Percentiles rank a stretch among this genome's conserved stretches.
These are phyloP conservation scores for Angophora floribunda DNA, from an alignment of 345 rosid species.

Conservation along the genomic window DNA sequence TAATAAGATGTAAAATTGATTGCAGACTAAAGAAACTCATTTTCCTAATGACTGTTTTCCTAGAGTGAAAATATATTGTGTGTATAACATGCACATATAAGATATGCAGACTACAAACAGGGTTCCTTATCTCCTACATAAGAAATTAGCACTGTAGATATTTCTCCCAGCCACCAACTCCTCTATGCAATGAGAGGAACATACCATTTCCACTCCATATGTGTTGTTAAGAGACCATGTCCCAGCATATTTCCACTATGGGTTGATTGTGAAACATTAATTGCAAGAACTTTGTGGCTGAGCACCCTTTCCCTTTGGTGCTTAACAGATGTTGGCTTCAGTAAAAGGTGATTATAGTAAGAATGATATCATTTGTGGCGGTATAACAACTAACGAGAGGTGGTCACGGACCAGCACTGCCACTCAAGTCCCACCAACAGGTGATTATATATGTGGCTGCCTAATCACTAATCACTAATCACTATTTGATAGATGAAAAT, in stretches of 20 bases:
- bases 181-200: background rate
- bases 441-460: background rate
- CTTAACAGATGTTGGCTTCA: background rate
- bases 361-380: background rate
- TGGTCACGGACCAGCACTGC: background rate
- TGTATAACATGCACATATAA: background rate
- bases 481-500: background rate
- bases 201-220: background rate
- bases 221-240: background rate
- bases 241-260: background rate
- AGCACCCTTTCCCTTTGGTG: background rate
- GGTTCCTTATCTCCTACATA: background rate
- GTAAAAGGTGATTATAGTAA: background rate
- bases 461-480: background rate
- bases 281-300: background rate
- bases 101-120: background rate
- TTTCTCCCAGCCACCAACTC: background rate
- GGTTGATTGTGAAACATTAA: background rate
- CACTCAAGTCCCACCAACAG: background rate
- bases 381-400: background rate
- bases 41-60: background rate
- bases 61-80: background rate
- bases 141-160: background rate
- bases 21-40: background rate
- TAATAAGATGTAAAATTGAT: background rate